phyloP scores from a whole-genome alignment of 257 asterid genomes.

The Primulina eburnea region DNA sequence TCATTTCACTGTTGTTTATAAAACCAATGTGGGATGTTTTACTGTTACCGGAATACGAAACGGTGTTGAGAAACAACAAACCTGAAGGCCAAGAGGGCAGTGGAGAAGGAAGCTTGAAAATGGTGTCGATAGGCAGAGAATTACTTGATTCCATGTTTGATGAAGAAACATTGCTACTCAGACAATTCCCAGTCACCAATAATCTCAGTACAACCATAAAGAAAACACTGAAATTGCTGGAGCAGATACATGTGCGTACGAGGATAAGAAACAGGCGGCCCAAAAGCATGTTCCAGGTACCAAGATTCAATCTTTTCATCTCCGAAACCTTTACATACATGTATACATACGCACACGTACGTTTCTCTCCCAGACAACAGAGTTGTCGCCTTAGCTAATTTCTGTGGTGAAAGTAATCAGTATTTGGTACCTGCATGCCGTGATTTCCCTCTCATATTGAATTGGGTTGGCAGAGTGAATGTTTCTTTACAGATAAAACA shows the following conservation, averaged over 20 bases:
- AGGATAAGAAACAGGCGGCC: slow-evolving; percentile 20
- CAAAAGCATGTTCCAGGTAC: slow-evolving; percentile 17
- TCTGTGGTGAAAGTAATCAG: neutral
- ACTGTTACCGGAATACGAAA: neutral
- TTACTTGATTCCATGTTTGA: slow-evolving; percentile 8
- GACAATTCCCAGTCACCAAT: slow-evolving; percentile 42
- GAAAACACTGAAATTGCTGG: neutral
- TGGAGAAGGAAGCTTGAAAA: slow-evolving; percentile 65
- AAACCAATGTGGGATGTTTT: neutral
- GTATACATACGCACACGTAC: neutral
- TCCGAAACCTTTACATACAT: neutral
- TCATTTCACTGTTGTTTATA: neutral
- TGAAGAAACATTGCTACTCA: slow-evolving; percentile 8
- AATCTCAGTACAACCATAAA: slow-evolving; percentile 18
- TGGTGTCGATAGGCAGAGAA: slow-evolving; percentile 54
- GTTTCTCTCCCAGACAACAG: slow-evolving; percentile 15
- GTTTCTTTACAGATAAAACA: neutral
- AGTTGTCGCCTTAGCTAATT: neutral
- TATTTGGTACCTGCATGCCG: neutral
- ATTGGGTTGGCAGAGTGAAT: neutral
- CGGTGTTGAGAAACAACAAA: slow-evolving; percentile 14
- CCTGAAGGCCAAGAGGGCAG: slow-evolving; percentile 67
- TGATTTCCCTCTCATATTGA: neutral
- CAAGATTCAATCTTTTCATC: slow-evolving; percentile 10
- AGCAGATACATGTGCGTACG: neutral